These are phyloP conservation scores for Triticum timopheevii DNA, from an alignment of 176 grass and related monocot genomes.

Conservation along the genomic window DNA sequence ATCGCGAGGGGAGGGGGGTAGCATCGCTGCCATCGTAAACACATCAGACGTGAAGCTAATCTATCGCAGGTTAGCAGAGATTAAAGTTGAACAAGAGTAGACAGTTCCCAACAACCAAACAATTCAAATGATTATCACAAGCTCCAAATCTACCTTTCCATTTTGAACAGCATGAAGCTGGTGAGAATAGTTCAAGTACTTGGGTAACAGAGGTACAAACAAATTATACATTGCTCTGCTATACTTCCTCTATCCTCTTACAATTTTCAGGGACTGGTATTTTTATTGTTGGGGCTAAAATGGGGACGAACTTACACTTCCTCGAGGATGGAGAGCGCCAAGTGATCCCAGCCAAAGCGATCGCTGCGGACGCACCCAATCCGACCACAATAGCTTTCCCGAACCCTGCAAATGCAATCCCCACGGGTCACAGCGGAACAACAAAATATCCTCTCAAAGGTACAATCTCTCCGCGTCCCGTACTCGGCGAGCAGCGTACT, in stretches of 20 bases:
- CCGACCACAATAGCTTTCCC: constrained; percentile 45
- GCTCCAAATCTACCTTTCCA: background rate
- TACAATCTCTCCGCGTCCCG: background rate
- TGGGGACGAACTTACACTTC: constrained; percentile 40
- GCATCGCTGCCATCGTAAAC: too few relatives aligned
- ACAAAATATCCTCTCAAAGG: constrained; percentile 15
- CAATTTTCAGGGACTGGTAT: background rate
- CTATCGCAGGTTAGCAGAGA: background rate
- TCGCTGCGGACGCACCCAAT: constrained; percentile 52
- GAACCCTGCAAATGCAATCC: constrained; percentile 44
- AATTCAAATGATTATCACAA: background rate
- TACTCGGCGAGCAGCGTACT: background rate
- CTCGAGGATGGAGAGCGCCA: constrained; percentile 52
- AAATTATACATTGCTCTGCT: background rate
- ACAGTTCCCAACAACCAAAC: background rate
- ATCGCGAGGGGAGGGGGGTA: background rate
- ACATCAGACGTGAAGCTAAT: background rate
- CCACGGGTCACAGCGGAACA: background rate
- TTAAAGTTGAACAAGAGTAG: background rate
- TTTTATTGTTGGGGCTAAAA: background rate
- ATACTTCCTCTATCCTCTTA: constrained; percentile 4
- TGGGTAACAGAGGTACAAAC: background rate
- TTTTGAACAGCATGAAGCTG: background rate
- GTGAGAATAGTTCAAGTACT: background rate
- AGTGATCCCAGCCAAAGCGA: constrained; percentile 53